phyloP scores from a whole-genome alignment of 2,329 filamentous ascomycete genomes.

The Furcasterigmium sp. region DNA sequence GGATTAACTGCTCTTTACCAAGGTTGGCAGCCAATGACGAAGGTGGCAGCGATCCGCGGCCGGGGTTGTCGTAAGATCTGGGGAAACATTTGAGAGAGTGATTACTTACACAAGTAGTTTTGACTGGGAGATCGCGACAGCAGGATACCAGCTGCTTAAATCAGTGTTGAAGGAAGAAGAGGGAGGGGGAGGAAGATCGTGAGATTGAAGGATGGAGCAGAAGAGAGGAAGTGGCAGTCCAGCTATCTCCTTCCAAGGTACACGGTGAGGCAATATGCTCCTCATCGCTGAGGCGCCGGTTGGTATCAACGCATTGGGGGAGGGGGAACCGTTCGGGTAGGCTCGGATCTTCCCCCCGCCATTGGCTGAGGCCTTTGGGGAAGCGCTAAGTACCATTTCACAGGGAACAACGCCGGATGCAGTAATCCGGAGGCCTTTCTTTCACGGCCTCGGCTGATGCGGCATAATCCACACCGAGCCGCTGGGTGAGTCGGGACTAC shows the following conservation, averaged over 20 bases:
- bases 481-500: neutral
- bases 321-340: neutral
- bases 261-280: neutral
- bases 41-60: slow-evolving; percentile 2
- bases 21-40: slow-evolving; percentile 2
- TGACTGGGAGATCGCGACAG: neutral
- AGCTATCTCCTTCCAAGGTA: neutral
- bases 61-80: neutral
- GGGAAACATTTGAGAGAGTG: neutral
- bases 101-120: neutral
- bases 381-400: neutral
- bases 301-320: neutral
- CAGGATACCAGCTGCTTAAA: neutral
- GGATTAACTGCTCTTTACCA: neutral
- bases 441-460: neutral
- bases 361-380: neutral
- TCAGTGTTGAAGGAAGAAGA: too few species aligned
- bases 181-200: neutral
- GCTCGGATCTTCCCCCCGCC: neutral
- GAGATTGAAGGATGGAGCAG: neutral
- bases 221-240: neutral
- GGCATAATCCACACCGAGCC: neutral
- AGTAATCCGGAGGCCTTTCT: neutral
- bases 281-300: neutral
- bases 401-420: neutral